phyloP scores from a whole-genome alignment of 192 early-diverging fungal species.

The Phlyctochytrium planicorne region DNA sequence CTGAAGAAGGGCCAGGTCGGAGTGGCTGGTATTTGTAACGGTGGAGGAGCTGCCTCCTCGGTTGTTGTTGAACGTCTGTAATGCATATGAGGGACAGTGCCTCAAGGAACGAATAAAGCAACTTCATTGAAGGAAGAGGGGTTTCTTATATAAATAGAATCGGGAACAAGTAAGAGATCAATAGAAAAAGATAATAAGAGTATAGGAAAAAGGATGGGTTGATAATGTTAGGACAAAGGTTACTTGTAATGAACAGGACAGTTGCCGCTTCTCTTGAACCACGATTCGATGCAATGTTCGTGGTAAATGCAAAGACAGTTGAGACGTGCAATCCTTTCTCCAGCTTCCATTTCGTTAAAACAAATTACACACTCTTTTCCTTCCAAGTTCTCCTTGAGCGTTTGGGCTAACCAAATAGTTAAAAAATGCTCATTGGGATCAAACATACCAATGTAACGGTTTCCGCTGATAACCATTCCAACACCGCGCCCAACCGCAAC shows the following conservation, averaged over 20 bases:
- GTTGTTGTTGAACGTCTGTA: slow-evolving; percentile 68
- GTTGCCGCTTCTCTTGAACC: slow-evolving; percentile 70
- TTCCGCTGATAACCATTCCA: slow-evolving; percentile 45
- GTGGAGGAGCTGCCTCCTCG: slow-evolving; percentile 91
- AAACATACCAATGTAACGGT: slow-evolving; percentile 65
- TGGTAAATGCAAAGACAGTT: slow-evolving; percentile 92
- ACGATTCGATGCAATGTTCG: slow-evolving; percentile 73
- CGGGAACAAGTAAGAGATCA: too few species aligned
- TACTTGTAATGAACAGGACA: slow-evolving; percentile 85
- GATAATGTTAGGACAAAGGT: too few species aligned
- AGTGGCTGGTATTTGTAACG: slow-evolving; percentile 92
- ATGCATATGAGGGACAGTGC: too few species aligned
- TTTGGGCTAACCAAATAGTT: slow-evolving; percentile 27
- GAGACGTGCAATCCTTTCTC: slow-evolving; percentile 74
- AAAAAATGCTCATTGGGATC: neutral
- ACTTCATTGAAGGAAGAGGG: too few species aligned
- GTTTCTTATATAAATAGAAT: too few species aligned
- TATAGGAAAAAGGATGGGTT: too few species aligned
- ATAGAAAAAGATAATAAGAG: too few species aligned
- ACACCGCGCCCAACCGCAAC: slow-evolving; percentile 38
- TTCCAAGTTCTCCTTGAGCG: slow-evolving; percentile 27
- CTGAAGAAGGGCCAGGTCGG: slow-evolving; percentile 76
- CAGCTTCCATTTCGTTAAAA: slow-evolving; percentile 75
- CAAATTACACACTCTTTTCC: slow-evolving; percentile 86
- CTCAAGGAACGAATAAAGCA: too few species aligned